A percentile compares a stretch with the other conserved stretches of the same genome.
Evolutionary conservation across 169 alveolate species (phyloP).

Genomic region (Plasmodium chabaudi): DNA sequence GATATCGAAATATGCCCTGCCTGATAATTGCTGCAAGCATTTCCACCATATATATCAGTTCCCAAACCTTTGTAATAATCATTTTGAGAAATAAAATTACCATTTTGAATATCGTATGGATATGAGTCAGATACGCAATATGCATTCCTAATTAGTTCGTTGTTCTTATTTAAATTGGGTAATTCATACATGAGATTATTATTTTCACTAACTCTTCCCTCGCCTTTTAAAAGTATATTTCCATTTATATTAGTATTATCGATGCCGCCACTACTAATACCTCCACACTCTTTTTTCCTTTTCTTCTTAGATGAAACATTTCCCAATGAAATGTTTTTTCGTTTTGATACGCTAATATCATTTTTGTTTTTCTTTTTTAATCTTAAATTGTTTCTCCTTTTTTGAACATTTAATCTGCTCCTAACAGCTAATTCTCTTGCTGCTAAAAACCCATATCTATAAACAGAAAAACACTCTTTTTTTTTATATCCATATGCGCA

Average conservation of each 20-base stretch:
- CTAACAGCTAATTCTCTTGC: conserved; percentile 76
- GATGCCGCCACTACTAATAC: not conserved
- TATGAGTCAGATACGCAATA: too few relatives aligned
- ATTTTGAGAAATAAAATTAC: too few relatives aligned
- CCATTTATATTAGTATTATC: not conserved
- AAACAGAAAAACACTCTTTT: conserved; percentile 72
- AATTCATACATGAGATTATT: too few relatives aligned
- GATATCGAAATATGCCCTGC: too few relatives aligned
- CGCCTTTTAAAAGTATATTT: not conserved
- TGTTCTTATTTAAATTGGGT: too few relatives aligned
- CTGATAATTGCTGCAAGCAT: too few relatives aligned
- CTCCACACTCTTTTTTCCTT: not conserved
- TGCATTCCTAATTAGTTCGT: too few relatives aligned
- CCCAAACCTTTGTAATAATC: too few relatives aligned
- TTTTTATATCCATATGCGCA: conserved; percentile 76
- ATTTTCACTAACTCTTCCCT: not conserved
- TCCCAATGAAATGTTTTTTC: not conserved
- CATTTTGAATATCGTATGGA: too few relatives aligned
- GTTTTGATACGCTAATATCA: not conserved
- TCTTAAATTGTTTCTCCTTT: conserved; percentile 42
- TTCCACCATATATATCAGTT: too few relatives aligned
- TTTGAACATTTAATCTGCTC: conserved; percentile 61
- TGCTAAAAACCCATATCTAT: conserved; percentile 66
- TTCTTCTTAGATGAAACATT: not conserved
- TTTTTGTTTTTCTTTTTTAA: conserved; percentile 24